phyloP scores from a whole-genome alignment of 305 asterid genomes.

The Fraxinus platypoda region DNA sequence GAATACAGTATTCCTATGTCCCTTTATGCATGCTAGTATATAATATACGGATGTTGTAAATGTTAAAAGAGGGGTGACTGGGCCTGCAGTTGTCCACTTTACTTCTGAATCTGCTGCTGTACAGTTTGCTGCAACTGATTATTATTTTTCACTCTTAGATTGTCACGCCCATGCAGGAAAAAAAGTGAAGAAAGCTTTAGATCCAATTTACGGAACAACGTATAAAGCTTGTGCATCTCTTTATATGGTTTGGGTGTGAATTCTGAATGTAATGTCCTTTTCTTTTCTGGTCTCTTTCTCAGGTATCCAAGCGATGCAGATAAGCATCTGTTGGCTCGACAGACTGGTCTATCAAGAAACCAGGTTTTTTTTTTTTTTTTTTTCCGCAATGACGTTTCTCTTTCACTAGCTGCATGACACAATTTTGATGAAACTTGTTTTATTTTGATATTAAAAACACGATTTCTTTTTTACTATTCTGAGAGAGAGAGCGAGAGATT shows the following conservation, averaged over 20 bases:
- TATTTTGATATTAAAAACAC: background rate
- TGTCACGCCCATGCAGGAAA: conserved; percentile 56
- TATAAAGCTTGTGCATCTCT: conserved; percentile 39
- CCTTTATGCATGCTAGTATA: background rate
- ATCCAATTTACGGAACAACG: conserved; percentile 8
- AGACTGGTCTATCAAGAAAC: conserved; percentile 96
- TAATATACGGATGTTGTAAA: background rate
- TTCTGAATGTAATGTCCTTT: conserved; percentile 52
- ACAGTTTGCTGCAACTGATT: conserved; percentile 31
- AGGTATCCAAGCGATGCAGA: conserved; percentile 99
- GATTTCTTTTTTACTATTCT: background rate
- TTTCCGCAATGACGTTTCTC: background rate
- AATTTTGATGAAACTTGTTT: background rate
- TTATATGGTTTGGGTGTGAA: conserved; percentile 43
- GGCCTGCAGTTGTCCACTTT: conserved; percentile 45
- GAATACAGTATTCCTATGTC: background rate
- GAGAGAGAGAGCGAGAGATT: background rate
- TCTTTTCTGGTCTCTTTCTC: conserved; percentile 63
- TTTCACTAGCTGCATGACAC: background rate
- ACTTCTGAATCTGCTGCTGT: conserved; percentile 27
- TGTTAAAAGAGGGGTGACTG: conserved; percentile 17
- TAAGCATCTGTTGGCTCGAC: conserved; percentile 96
- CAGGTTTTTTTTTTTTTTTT: conserved; percentile 46
- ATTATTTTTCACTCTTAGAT: conserved; percentile 42
- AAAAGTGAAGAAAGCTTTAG: background rate